These are phyloP conservation scores for Phytopythium montanum DNA, from an alignment of 352 stramenopile species.

Conservation along the genomic window DNA sequence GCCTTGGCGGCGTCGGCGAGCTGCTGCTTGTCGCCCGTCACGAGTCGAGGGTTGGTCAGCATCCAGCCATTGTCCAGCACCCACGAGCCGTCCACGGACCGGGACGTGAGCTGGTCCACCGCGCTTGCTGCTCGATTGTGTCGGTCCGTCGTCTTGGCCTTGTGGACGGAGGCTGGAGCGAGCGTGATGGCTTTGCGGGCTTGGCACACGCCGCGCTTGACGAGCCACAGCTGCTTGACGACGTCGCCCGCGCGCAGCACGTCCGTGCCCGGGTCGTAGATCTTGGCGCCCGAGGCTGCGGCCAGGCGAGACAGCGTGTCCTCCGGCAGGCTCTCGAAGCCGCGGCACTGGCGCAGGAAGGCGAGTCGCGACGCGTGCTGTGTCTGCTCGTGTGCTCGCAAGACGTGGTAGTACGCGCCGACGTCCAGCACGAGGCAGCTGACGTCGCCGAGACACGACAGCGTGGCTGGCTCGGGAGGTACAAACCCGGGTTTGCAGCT, in stretches of 20 bases:
- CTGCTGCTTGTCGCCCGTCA: conserved; percentile 38
- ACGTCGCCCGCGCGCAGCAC: conserved; percentile 51
- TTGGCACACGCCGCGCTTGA: conserved; percentile 68
- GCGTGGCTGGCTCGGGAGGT: conserved; percentile 32
- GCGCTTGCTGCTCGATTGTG: conserved; percentile 1
- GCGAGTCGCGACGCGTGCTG: conserved; percentile 43
- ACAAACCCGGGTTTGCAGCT: conserved; percentile 9
- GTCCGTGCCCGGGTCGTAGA: conserved; percentile 53
- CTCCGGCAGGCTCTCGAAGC: conserved; percentile 54
- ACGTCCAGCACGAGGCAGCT: conserved; percentile 50
- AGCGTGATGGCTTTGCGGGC: conserved; percentile 55
- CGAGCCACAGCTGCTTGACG: conserved; percentile 59
- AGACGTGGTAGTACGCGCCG: conserved; percentile 41
- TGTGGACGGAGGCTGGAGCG: not conserved
- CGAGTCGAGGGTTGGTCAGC: conserved; percentile 71
- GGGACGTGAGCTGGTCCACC: conserved; percentile 24
- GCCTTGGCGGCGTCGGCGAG: conserved; percentile 13
- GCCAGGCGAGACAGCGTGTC: conserved; percentile 47
- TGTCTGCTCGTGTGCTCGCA: conserved; percentile 40
- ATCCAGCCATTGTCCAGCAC: conserved; percentile 80
- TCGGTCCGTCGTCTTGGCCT: not conserved
- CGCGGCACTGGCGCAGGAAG: conserved; percentile 56
- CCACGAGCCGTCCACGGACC: conserved; percentile 58
- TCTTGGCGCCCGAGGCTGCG: conserved; percentile 36
- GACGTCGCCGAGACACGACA: conserved; percentile 50